A percentile compares a stretch with the other conserved stretches of the same genome.
Conservation (phyloP, 257 asterid genomes). For the Sherardia arvensis region DNA sequence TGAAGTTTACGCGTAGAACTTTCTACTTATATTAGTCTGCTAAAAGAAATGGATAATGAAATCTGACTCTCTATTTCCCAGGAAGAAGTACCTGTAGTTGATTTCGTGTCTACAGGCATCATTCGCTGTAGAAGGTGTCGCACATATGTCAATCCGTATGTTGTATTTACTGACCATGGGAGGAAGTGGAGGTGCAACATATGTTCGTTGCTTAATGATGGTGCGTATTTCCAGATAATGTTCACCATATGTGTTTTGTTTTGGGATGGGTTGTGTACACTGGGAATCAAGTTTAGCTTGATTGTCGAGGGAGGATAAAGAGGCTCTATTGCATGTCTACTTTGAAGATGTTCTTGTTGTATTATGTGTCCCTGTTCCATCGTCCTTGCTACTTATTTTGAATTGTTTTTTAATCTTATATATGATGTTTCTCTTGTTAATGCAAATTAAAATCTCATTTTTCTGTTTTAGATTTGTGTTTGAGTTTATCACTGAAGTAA, state of each 20-base stretch:
- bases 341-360: neutral
- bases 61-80: constrained; percentile 26
- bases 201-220: constrained; percentile 76
- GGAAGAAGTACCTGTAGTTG: constrained; percentile 91
- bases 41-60: constrained; percentile 3
- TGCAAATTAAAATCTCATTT: neutral
- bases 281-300: neutral
- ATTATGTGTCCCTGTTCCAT: neutral
- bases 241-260: neutral
- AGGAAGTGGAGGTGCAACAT: constrained; percentile 94
- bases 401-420: neutral
- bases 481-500: neutral
- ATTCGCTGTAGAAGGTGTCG: constrained; percentile 92
- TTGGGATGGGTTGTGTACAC: neutral
- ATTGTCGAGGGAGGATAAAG: too few species aligned
- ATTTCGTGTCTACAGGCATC: constrained; percentile 71
- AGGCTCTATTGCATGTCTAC: neutral
- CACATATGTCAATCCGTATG: constrained; percentile 74
- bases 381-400: neutral
- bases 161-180: constrained; percentile 72
- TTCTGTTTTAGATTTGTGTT: neutral
- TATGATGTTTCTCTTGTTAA: too few species aligned
- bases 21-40: constrained; percentile 6
- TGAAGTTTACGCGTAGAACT: neutral
- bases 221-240: constrained; percentile 23